Percentiles rank a stretch among this genome's conserved stretches.
These are phyloP conservation scores for Fusarium albosuccineum DNA, from an alignment of 2,329 filamentous ascomycete genomes.

Conservation along the genomic window DNA sequence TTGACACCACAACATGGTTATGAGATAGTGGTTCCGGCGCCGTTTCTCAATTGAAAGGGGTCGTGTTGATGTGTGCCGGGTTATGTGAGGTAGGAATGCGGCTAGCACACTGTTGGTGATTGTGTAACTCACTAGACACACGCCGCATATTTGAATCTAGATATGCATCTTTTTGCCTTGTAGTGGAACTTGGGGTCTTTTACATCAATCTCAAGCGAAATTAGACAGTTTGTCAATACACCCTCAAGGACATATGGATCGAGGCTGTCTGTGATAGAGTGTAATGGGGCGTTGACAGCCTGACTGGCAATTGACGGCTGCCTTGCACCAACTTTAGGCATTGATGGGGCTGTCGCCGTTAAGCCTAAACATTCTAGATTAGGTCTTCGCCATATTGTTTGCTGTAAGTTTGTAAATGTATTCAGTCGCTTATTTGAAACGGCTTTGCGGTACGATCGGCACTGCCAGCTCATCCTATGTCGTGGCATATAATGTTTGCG, in stretches of 20 bases:
- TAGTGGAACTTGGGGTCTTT: no score
- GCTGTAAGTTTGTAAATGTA: neutral
- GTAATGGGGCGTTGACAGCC: no score
- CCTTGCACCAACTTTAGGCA: neutral
- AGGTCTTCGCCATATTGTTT: neutral
- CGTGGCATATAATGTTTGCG: neutral
- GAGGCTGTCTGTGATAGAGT: no score
- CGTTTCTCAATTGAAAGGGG: no score
- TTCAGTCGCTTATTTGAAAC: neutral
- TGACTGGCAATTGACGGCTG: no score
- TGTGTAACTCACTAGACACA: neutral
- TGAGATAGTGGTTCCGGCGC: no score
- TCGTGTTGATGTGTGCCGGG: no score
- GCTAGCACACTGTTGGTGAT: neutral
- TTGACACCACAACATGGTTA: no score
- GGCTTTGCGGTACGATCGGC: neutral
- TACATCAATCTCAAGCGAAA: no score
- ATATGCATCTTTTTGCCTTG: neutral
- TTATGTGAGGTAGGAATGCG: neutral
- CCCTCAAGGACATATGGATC: no score
- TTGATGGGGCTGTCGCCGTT: neutral
- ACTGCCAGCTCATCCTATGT: conserved; percentile 8
- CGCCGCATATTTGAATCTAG: neutral
- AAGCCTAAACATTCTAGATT: no score
- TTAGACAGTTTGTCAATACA: no score